Evolutionary conservation across 1,139 yeast genomes (phyloP).

Genomic region (Geotrichum candidum): DNA sequence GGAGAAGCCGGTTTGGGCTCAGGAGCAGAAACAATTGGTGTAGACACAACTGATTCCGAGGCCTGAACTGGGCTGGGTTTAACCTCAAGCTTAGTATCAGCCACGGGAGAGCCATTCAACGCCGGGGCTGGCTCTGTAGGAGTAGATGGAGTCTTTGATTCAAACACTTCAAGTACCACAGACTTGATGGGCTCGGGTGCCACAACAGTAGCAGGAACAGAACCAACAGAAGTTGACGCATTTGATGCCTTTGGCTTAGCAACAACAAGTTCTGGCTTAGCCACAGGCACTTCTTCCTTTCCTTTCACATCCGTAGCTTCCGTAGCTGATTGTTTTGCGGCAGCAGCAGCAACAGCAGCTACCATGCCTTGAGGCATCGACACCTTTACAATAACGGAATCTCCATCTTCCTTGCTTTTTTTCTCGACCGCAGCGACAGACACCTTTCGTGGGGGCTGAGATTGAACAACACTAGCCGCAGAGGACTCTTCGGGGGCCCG

Average conservation of each 20-base stretch:
- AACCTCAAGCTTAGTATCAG: neutral
- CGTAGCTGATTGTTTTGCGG: neutral
- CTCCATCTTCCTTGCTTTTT: neutral
- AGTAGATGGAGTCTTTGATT: neutral
- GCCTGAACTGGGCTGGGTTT: neutral
- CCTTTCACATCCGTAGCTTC: neutral
- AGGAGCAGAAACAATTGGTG: neutral
- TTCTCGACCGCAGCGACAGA: constrained; percentile 2
- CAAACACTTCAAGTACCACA: neutral
- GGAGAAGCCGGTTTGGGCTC: neutral
- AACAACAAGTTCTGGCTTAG: neutral
- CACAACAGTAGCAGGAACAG: neutral
- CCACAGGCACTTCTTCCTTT: neutral
- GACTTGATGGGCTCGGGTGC: neutral
- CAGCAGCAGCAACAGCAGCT: neutral
- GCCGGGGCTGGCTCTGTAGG: neutral
- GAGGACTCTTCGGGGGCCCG: neutral
- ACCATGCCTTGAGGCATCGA: neutral
- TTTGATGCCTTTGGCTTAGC: neutral
- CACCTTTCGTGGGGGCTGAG: neutral
- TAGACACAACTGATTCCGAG: neutral
- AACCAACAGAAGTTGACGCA: neutral
- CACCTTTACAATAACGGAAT: neutral
- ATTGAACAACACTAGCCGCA: neutral
- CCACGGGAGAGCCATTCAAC: neutral